These are phyloP conservation scores for Naegleria gruberi DNA, from an alignment of 208 protist genomes.

Conservation along the genomic window DNA sequence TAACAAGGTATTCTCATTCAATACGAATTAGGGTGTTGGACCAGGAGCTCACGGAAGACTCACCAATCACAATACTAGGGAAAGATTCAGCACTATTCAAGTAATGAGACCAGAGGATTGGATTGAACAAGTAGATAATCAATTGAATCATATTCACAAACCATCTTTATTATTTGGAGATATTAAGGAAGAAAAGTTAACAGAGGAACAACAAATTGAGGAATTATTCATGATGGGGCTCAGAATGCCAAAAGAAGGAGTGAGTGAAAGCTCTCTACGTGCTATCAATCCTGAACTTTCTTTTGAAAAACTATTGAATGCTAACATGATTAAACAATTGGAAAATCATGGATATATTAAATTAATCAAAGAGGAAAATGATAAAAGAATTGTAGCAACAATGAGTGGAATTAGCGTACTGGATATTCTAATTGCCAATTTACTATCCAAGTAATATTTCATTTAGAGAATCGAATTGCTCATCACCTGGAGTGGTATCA, in stretches of 20 bases:
- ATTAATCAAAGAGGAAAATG: not conserved
- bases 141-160: not conserved
- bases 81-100: not conserved
- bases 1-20: no score
- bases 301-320: not conserved
- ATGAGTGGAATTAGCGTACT: not conserved
- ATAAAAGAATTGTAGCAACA: not conserved
- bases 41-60: constrained; percentile 1
- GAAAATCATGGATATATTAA: not conserved
- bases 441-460: no score
- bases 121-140: not conserved
- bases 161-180: not conserved
- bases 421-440: not conserved
- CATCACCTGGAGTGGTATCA: no score
- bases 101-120: not conserved
- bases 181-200: not conserved
- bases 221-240: constrained; percentile 12
- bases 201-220: not conserved
- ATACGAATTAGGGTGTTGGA: not conserved
- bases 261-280: not conserved
- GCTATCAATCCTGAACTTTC: not conserved
- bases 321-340: not conserved
- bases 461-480: no score
- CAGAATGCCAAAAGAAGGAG: not conserved
- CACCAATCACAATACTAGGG: not conserved